Evolutionary conservation across 2,329 filamentous ascomycete genomes (phyloP).

Genomic region (Trichoderma atroviride): DNA sequence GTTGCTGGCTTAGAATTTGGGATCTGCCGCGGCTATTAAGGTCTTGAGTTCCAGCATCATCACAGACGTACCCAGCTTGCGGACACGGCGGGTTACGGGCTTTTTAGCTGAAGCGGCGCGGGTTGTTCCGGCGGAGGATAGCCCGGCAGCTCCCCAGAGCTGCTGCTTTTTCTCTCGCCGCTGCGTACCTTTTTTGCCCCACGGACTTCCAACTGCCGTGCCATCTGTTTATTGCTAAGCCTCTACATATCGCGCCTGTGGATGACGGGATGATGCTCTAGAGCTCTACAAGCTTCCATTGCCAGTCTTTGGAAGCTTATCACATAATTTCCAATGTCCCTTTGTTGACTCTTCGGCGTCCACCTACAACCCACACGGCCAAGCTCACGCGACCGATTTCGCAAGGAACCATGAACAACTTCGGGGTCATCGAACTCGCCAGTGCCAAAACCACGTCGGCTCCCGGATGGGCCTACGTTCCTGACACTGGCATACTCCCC

Average conservation of each 20-base stretch:
- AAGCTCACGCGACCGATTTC: not conserved
- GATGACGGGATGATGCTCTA: conserved; percentile 6
- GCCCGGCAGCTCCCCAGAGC: conserved; percentile 12
- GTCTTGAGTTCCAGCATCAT: not conserved
- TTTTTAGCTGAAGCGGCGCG: conserved; percentile 20
- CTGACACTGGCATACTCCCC: conserved; percentile 66
- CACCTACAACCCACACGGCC: not conserved
- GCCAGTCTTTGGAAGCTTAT: not conserved
- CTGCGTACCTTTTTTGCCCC: conserved; percentile 2
- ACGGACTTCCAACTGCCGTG: not conserved
- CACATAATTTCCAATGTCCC: not conserved
- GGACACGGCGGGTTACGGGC: conserved; percentile 20
- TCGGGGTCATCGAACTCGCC: conserved; percentile 82
- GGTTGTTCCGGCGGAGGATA: conserved; percentile 29
- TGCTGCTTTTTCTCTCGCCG: conserved; percentile 5
- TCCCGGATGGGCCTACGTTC: conserved; percentile 91
- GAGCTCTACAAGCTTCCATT: not conserved
- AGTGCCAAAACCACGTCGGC: conserved; percentile 68
- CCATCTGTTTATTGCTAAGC: not conserved
- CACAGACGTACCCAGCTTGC: conserved; percentile 12
- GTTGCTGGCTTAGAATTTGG: not conserved
- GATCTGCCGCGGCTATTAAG: conserved; percentile 14
- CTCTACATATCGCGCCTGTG: not conserved
- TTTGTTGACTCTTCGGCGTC: not conserved
- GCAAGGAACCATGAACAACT: conserved; percentile 59